A percentile compares a stretch with the other conserved stretches of the same genome.
Evolutionary conservation across 1,284 basidiomycete species (phyloP).

Genomic region (Neonothopanus nambi): DNA sequence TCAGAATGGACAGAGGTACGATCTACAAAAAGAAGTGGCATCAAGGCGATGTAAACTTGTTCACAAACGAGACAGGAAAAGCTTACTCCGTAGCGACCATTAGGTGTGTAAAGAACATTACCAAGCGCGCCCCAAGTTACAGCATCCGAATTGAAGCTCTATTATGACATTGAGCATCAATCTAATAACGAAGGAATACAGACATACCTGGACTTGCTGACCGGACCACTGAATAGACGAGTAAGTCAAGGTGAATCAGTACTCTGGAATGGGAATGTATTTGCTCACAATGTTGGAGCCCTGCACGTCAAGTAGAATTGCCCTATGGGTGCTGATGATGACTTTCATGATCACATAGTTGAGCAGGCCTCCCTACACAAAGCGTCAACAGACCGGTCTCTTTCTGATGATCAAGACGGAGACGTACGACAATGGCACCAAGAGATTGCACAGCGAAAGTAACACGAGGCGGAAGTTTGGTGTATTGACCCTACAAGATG

Average conservation of each 20-base stretch:
- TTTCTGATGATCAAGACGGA: conserved; percentile 10
- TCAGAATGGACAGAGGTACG: conserved; percentile 36
- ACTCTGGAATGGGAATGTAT: neutral
- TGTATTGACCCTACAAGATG: conserved; percentile 42
- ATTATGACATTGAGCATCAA: neutral
- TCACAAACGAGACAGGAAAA: conserved; percentile 1
- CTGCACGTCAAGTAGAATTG: conserved; percentile 21
- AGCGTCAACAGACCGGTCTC: conserved; percentile 28
- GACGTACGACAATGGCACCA: conserved; percentile 36
- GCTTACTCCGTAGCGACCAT: conserved; percentile 43
- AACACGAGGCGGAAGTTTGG: conserved; percentile 63
- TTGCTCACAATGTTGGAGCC: conserved; percentile 16
- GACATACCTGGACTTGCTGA: conserved; percentile 46
- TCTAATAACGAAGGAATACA: too few species aligned
- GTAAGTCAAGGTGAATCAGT: neutral
- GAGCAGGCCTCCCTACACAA: conserved; percentile 20
- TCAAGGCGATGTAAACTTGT: conserved; percentile 10
- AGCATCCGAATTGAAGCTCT: conserved; percentile 37
- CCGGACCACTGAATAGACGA: conserved; percentile 47
- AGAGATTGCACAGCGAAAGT: conserved; percentile 60
- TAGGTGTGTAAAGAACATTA: conserved; percentile 49
- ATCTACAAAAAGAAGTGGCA: conserved; percentile 10
- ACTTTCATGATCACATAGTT: conserved; percentile 52
- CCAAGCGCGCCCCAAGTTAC: conserved; percentile 62
- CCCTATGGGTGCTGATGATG: conserved; percentile 44